Evolutionary conservation across 208 protist species (phyloP).

Genomic region (Histomonas meleagridis): DNA sequence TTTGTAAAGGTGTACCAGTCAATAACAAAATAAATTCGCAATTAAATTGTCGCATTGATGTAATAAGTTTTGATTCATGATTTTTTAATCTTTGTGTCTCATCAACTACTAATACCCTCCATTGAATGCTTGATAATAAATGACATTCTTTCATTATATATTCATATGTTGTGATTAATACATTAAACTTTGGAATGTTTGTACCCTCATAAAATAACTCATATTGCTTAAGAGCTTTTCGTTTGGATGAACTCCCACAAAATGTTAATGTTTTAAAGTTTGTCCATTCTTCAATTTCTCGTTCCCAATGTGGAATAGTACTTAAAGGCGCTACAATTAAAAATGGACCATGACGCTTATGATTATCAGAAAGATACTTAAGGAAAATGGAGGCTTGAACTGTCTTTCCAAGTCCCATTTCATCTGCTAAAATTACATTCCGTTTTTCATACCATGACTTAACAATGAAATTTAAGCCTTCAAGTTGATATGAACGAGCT

Average conservation of each 20-base stretch:
- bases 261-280: conserved; percentile 38
- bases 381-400: conserved; percentile 41
- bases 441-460: conserved; percentile 52
- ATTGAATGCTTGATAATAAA: conserved; percentile 50
- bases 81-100: conserved; percentile 57
- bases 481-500: conserved; percentile 65
- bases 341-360: conserved; percentile 39
- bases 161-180: conserved; percentile 65
- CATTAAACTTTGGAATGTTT: conserved; percentile 40
- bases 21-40: background rate
- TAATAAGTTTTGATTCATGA: conserved; percentile 49
- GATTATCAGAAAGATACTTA: background rate
- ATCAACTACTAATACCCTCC: conserved; percentile 62
- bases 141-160: conserved; percentile 53
- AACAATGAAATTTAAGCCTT: conserved; percentile 67
- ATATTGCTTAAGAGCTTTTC: conserved; percentile 35
- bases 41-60: background rate
- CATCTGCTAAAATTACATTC: conserved; percentile 68
- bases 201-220: conserved; percentile 39
- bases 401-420: conserved; percentile 70
- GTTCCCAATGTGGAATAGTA: conserved; percentile 50
- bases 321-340: conserved; percentile 53
- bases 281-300: conserved; percentile 45
- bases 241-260: background rate
- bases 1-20: conserved; percentile 38